Conservation (phyloP, 139 green algal genomes). For the Coelastrella sp. region DNA sequence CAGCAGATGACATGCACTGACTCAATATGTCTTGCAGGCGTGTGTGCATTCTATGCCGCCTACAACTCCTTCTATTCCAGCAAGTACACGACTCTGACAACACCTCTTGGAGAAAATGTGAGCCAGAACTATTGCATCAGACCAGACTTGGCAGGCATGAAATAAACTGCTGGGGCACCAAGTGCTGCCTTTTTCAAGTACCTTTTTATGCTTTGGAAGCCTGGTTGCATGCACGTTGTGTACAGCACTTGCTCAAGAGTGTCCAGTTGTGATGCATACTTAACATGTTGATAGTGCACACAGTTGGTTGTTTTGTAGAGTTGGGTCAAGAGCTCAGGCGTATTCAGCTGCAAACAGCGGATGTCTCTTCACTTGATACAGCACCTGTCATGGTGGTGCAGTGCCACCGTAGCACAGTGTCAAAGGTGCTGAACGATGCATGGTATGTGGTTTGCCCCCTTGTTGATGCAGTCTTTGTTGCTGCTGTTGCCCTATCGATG, state of each 20-base stretch:
- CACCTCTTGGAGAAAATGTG: constrained; percentile 4
- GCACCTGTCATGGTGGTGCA: not conserved
- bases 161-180: too few relatives aligned
- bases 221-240: not conserved
- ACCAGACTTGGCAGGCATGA: not conserved
- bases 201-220: not conserved
- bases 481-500: not conserved
- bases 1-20: not conserved
- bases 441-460: too few relatives aligned
- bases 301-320: not conserved
- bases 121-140: not conserved
- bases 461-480: not conserved
- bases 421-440: too few relatives aligned
- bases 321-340: not conserved
- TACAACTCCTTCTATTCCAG: constrained; percentile 15
- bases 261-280: not conserved
- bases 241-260: too few relatives aligned
- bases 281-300: not conserved
- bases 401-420: too few relatives aligned
- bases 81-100: not conserved
- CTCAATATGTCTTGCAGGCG: not conserved
- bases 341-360: not conserved
- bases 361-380: not conserved
- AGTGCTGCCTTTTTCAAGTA: not conserved
- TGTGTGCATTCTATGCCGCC: constrained; percentile 15